phyloP scores from a whole-genome alignment of 805 yeast species.

The Starmerella sp. region DNA sequence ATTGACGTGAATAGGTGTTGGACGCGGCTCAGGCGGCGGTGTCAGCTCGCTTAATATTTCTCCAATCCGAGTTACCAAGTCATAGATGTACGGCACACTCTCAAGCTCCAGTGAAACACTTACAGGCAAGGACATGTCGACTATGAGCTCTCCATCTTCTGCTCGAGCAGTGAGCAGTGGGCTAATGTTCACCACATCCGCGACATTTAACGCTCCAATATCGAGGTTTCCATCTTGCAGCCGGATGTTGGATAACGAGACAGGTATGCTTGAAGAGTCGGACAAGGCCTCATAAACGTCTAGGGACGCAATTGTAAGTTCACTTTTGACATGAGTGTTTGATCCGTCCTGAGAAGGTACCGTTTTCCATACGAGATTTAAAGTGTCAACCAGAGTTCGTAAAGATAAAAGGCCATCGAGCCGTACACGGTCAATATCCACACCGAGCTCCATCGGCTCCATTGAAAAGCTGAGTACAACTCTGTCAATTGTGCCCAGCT shows the following conservation, averaged over 20 bases:
- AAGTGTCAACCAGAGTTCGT: not conserved
- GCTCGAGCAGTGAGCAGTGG: conserved; percentile 10
- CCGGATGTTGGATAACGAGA: not conserved
- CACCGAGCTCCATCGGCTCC: conserved; percentile 2
- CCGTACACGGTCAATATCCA: conserved; percentile 5
- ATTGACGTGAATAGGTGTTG: conserved; percentile 10
- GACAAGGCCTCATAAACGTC: conserved; percentile 9
- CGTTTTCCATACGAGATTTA: not conserved
- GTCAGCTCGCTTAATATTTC: not conserved
- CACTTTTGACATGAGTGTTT: not conserved
- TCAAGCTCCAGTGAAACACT: conserved; percentile 4
- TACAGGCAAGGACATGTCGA: conserved; percentile 1
- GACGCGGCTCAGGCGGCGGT: conserved; percentile 16
- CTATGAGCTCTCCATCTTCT: not conserved
- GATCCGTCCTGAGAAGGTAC: not conserved
- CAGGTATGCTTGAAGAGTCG: not conserved
- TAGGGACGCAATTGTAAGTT: not conserved
- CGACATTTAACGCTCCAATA: conserved; percentile 1
- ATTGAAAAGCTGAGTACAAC: conserved; percentile 3
- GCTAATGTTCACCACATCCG: conserved; percentile 11
- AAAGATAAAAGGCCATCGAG: conserved; percentile 10
- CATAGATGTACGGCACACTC: not conserved
- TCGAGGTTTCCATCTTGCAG: not conserved
- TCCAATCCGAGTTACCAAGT: not conserved
- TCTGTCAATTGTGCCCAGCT: conserved; percentile 10